Evolutionary conservation across 257 asterid genomes (phyloP).

Genomic region (Paulownia fortunei): DNA sequence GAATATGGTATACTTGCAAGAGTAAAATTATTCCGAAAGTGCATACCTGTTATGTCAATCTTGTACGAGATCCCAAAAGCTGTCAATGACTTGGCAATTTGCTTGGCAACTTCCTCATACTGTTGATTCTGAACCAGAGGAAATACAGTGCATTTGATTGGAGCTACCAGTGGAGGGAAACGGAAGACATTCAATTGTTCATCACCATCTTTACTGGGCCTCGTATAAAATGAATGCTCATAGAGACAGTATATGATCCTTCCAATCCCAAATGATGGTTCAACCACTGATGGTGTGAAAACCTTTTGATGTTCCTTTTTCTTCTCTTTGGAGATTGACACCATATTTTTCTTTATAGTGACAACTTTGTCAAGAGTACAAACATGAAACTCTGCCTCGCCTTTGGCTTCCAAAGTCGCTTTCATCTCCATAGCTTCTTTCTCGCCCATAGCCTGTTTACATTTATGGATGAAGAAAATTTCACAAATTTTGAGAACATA

Average conservation of each 20-base stretch:
- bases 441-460: constrained; percentile 66
- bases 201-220: constrained; percentile 74
- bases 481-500: background rate
- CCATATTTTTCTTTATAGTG: constrained; percentile 64
- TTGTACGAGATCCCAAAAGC: constrained; percentile 66
- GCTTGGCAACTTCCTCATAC: constrained; percentile 60
- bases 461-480: background rate
- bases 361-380: constrained; percentile 66
- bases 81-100: constrained; percentile 57
- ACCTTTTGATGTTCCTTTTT: constrained; percentile 77
- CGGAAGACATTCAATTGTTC: constrained; percentile 74
- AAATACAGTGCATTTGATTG: constrained; percentile 82
- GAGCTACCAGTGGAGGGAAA: constrained; percentile 73
- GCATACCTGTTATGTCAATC: constrained; percentile 80
- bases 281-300: constrained; percentile 82
- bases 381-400: constrained; percentile 63
- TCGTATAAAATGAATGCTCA: constrained; percentile 73
- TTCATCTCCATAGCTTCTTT: constrained; percentile 70
- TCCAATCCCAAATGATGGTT: constrained; percentile 88
- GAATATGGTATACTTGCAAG: too few species aligned
- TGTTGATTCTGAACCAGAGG: constrained; percentile 76
- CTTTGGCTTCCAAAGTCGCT: constrained; percentile 57
- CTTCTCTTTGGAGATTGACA: constrained; percentile 60
- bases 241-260: constrained; percentile 78
- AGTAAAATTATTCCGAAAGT: background rate